Percentiles rank a stretch among this genome's conserved stretches.
These are phyloP conservation scores for Aspergillus viridinutans DNA, from an alignment of 2,329 filamentous ascomycete species.

Conservation along the genomic window DNA sequence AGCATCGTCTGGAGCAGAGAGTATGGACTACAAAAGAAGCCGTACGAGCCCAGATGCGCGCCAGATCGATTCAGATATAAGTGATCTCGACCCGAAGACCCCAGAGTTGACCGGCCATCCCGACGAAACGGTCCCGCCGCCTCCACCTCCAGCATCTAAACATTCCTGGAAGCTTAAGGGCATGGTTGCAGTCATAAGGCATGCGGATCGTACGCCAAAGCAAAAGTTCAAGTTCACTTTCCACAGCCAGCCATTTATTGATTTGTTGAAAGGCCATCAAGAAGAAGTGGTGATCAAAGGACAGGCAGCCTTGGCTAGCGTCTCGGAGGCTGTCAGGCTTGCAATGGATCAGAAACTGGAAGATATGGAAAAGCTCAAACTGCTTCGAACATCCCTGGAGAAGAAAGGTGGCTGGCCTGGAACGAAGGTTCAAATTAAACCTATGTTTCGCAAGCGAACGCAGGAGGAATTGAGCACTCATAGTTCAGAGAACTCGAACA, in stretches of 20 bases:
- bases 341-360: conserved; percentile 77
- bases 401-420: conserved; percentile 93
- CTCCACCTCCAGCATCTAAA: conserved; percentile 66
- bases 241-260: conserved; percentile 92
- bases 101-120: conserved; percentile 20
- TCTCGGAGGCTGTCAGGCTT: conserved; percentile 78
- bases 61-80: conserved; percentile 14
- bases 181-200: conserved; percentile 91
- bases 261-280: conserved; percentile 88
- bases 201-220: conserved; percentile 95
- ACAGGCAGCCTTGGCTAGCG: conserved; percentile 81
- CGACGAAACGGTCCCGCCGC: conserved; percentile 27
- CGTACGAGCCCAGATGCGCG: conserved; percentile 3
- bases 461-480: conserved; percentile 52
- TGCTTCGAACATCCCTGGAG: conserved; percentile 78
- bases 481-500: conserved; percentile 14
- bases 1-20: conserved; percentile 32
- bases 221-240: conserved; percentile 99
- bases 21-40: conserved; percentile 17
- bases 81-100: conserved; percentile 20
- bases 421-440: conserved; percentile 98
- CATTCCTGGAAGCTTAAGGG: conserved; percentile 98
- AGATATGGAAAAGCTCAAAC: conserved; percentile 78
- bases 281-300: conserved; percentile 94
- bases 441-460: conserved; percentile 92